Evolutionary conservation across 495 filamentous ascomycete species (phyloP).

Genomic region (Mytilinidion resinicola): DNA sequence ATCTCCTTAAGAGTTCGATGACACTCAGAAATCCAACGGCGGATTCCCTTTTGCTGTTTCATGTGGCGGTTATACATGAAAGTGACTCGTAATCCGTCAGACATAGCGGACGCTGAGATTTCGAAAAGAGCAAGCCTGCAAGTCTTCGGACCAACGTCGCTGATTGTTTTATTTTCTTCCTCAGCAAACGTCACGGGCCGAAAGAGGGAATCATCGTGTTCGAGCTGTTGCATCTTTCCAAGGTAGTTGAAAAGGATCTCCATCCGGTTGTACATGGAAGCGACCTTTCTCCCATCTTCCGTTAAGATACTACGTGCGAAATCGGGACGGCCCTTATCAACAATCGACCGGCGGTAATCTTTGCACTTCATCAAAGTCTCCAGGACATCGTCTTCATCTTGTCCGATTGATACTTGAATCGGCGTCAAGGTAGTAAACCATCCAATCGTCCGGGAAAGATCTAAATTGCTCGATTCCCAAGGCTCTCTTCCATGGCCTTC

Average conservation of each 20-base stretch:
- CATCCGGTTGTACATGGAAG: conserved; percentile 25
- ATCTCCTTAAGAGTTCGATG: conserved; percentile 23
- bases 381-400: conserved; percentile 17
- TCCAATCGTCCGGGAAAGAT: conserved; percentile 33
- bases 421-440: conserved; percentile 35
- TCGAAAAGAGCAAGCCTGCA: conserved; percentile 19
- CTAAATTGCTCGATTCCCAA: conserved; percentile 23
- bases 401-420: conserved; percentile 24
- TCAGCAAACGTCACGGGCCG: conserved; percentile 15
- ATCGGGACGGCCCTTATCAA: conserved; percentile 25
- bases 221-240: conserved; percentile 41
- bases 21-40: conserved; percentile 31
- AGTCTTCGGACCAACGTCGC: conserved; percentile 25
- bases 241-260: conserved; percentile 45
- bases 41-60: conserved; percentile 33
- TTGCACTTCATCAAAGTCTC: conserved; percentile 22
- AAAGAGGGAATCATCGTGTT: conserved; percentile 32
- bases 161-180: conserved; percentile 41
- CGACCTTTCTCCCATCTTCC: conserved; percentile 10
- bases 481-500: conserved; percentile 36
- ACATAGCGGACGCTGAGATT: conserved; percentile 24
- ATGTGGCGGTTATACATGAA: conserved; percentile 33
- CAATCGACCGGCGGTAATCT: conserved; percentile 17
- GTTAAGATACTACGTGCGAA: conserved; percentile 25
- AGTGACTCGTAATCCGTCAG: conserved; percentile 26